Percentiles rank a stretch among this genome's conserved stretches.
Evolutionary conservation across 495 filamentous ascomycete genomes (phyloP).

Genomic region (Hypoxylon subgilvum): DNA sequence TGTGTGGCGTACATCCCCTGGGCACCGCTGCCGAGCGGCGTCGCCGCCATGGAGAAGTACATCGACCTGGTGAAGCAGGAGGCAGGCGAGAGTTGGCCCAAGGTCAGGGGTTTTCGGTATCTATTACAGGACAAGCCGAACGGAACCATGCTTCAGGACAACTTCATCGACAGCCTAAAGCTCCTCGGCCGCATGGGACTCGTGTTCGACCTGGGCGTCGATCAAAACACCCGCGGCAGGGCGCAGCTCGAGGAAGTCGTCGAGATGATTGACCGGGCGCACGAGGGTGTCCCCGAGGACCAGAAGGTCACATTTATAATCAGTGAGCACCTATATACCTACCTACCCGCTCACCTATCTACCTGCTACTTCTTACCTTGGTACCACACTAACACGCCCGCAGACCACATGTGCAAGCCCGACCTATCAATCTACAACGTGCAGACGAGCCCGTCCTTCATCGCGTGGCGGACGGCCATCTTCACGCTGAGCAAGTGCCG

Average conservation of each 20-base stretch:
- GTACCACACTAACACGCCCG: slow-evolving; percentile 9
- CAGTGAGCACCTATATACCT: slow-evolving; percentile 55
- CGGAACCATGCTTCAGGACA: slow-evolving; percentile 63
- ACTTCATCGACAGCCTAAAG: slow-evolving; percentile 72
- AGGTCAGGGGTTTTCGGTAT: slow-evolving; percentile 74
- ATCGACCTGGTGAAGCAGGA: slow-evolving; percentile 56
- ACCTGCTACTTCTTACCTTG: background rate
- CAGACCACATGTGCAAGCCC: slow-evolving; percentile 90
- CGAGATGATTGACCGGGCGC: slow-evolving; percentile 71
- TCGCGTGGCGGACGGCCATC: slow-evolving; percentile 62
- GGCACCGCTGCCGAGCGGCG: slow-evolving; percentile 75
- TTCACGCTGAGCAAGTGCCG: slow-evolving; percentile 63
- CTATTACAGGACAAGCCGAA: slow-evolving; percentile 76
- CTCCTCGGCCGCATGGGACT: slow-evolving; percentile 66
- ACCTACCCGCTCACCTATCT: background rate
- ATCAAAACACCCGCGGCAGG: slow-evolving; percentile 70
- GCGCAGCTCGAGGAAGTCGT: slow-evolving; percentile 74
- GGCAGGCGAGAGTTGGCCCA: slow-evolving; percentile 54
- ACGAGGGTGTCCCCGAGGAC: slow-evolving; percentile 63
- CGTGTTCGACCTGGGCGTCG: slow-evolving; percentile 82
- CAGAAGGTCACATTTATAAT: slow-evolving; percentile 69
- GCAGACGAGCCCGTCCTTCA: slow-evolving; percentile 62
- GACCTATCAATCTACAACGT: slow-evolving; percentile 63
- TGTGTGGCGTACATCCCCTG: slow-evolving; percentile 76
- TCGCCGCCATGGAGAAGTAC: slow-evolving; percentile 56